These are phyloP conservation scores for Talaromyces sp. DNA, from an alignment of 2,329 filamentous ascomycete genomes.

Conservation along the genomic window DNA sequence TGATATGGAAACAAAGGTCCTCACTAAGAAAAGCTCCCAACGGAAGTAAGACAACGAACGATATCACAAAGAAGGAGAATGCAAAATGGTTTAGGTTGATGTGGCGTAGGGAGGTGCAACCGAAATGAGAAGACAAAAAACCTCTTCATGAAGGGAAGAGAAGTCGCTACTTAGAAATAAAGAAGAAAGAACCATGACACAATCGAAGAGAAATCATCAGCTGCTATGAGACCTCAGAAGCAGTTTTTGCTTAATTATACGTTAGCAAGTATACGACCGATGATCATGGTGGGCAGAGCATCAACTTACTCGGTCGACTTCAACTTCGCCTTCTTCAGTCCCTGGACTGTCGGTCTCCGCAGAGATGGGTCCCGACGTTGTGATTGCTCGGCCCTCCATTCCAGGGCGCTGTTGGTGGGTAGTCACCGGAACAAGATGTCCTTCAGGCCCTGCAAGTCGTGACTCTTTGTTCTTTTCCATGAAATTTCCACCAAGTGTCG, in stretches of 20 bases:
- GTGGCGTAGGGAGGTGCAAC: not conserved
- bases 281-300: not conserved
- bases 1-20: not conserved
- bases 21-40: not conserved
- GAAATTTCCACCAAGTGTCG: conserved; percentile 66
- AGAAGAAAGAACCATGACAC: conserved; percentile 6
- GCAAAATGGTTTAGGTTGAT: conserved; percentile 11
- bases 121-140: conserved; percentile 4
- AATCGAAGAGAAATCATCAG: conserved; percentile 25
- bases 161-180: conserved; percentile 1
- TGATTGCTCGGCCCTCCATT: conserved; percentile 63
- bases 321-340: conserved; percentile 60
- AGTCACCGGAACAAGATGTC: conserved; percentile 30
- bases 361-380: conserved; percentile 59
- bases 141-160: not conserved
- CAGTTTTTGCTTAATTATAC: conserved; percentile 29
- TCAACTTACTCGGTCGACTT: conserved; percentile 52
- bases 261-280: conserved; percentile 2
- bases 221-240: conserved; percentile 50
- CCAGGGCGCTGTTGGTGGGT: conserved; percentile 46
- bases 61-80: conserved; percentile 7
- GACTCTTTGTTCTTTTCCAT: conserved; percentile 44
- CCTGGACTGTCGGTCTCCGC: conserved; percentile 58
- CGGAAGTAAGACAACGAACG: not conserved
- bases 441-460: conserved; percentile 39